These are phyloP conservation scores for Xanthoparmelia taractica DNA, from an alignment of 495 filamentous ascomycete species.

Conservation along the genomic window DNA sequence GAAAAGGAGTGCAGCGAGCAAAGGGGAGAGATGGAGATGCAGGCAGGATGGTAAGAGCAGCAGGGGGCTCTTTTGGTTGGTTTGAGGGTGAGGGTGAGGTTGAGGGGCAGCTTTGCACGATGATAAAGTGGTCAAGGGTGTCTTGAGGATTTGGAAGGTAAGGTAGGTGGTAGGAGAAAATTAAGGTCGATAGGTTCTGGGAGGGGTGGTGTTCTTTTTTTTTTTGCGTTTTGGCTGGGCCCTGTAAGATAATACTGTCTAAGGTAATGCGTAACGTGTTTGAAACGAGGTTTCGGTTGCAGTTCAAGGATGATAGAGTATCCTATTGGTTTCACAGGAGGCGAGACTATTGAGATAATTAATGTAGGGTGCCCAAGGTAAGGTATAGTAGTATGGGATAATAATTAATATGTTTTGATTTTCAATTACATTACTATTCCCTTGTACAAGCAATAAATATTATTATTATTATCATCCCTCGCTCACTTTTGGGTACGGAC, in stretches of 20 bases:
- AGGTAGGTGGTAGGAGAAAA: neutral
- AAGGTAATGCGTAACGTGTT: neutral
- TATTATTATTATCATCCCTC: no score
- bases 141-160: neutral
- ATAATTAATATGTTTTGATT: no score
- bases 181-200: neutral
- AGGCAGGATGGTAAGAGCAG: neutral
- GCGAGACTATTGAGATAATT: no score
- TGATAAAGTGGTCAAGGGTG: neutral
- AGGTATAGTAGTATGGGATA: no score
- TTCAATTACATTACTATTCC: no score
- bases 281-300: slow-evolving; percentile 1
- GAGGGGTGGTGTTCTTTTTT: neutral
- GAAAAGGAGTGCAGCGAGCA: neutral
- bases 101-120: neutral
- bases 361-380: no score
- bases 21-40: neutral
- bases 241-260: no score
- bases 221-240: neutral
- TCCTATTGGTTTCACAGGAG: neutral
- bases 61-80: neutral
- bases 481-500: no score
- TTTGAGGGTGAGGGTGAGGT: neutral
- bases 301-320: neutral
- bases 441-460: no score